A percentile compares a stretch with the other conserved stretches of the same genome.
Conservation (phyloP, 257 asterid genomes). For the Nicotiana benthamiana region DNA sequence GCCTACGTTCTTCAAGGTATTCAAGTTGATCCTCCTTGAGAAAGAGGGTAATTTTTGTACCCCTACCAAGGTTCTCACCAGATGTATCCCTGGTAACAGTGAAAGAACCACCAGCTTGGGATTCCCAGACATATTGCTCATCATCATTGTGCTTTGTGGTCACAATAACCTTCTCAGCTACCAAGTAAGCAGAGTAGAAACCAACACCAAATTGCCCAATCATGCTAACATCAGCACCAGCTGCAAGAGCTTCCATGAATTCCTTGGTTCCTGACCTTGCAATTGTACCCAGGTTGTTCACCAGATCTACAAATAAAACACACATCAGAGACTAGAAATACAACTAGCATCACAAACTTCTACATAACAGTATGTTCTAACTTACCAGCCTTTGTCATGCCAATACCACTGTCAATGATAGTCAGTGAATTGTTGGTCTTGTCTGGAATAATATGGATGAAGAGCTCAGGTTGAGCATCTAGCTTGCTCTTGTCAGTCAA, state of each 20-base stretch:
- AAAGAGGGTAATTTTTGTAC: constrained; percentile 42
- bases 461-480: constrained; percentile 54
- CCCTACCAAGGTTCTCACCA: constrained; percentile 51
- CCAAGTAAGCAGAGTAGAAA: constrained; percentile 51
- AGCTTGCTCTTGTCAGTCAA: constrained; percentile 57
- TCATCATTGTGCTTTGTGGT: constrained; percentile 56
- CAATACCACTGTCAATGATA: constrained; percentile 49
- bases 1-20: constrained; percentile 50
- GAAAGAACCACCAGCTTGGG: constrained; percentile 60
- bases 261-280: constrained; percentile 65
- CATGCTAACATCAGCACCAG: constrained; percentile 67
- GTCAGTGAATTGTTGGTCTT: constrained; percentile 39
- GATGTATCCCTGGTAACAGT: constrained; percentile 43
- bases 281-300: constrained; percentile 53
- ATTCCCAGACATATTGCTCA: constrained; percentile 55
- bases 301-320: constrained; percentile 32
- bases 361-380: not conserved
- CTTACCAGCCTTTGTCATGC: constrained; percentile 64
- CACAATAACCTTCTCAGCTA: constrained; percentile 49
- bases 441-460: constrained; percentile 51
- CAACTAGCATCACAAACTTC: not conserved
- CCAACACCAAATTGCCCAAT: constrained; percentile 66
- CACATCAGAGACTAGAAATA: not conserved
- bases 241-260: constrained; percentile 57
- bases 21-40: constrained; percentile 62